Percentiles rank a stretch among this genome's conserved stretches.
Evolutionary conservation across 1,284 basidiomycete species (phyloP).

Genomic region (Heterobasidion annosum): DNA sequence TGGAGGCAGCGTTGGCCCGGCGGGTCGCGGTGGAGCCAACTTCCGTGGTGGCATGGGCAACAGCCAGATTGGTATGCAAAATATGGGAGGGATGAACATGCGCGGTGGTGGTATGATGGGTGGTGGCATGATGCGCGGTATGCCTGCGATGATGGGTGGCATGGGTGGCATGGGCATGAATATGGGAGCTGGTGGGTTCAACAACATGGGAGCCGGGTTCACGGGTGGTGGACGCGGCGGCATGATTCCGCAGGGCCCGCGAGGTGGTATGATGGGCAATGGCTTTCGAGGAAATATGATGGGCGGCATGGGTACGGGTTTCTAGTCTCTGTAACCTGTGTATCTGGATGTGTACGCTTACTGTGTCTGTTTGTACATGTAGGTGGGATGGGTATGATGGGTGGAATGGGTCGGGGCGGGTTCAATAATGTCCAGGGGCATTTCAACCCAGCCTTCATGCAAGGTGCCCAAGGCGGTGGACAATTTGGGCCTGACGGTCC

Average conservation of each 20-base stretch:
- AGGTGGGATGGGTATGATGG: slow-evolving; percentile 42
- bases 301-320: slow-evolving; percentile 64
- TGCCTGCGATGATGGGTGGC: slow-evolving; percentile 31
- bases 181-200: slow-evolving; percentile 35
- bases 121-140: slow-evolving; percentile 31
- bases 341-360: slow-evolving; percentile 17
- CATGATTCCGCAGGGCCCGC: slow-evolving; percentile 56
- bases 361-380: slow-evolving; percentile 12
- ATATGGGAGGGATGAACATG: slow-evolving; percentile 27
- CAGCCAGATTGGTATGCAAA: slow-evolving; percentile 29
- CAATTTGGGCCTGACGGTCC: slow-evolving; percentile 30
- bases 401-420: slow-evolving; percentile 35
- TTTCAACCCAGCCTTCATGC: slow-evolving; percentile 68
- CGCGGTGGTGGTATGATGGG: slow-evolving; percentile 29
- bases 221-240: slow-evolving; percentile 30
- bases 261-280: slow-evolving; percentile 48
- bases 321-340: slow-evolving; percentile 27
- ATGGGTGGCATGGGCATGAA: slow-evolving; percentile 35
- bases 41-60: slow-evolving; percentile 38
- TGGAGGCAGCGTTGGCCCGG: slow-evolving; percentile 22
- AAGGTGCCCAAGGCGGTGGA: slow-evolving; percentile 29
- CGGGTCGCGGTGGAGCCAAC: slow-evolving; percentile 31
- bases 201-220: slow-evolving; percentile 26
- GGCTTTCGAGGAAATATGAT: slow-evolving; percentile 26
- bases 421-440: slow-evolving; percentile 47